Evolutionary conservation across 192 early-diverging fungal genomes (phyloP), one percentile per base, ranked within the genome.

Genomic region (Coemansia umbellata): DNA sequence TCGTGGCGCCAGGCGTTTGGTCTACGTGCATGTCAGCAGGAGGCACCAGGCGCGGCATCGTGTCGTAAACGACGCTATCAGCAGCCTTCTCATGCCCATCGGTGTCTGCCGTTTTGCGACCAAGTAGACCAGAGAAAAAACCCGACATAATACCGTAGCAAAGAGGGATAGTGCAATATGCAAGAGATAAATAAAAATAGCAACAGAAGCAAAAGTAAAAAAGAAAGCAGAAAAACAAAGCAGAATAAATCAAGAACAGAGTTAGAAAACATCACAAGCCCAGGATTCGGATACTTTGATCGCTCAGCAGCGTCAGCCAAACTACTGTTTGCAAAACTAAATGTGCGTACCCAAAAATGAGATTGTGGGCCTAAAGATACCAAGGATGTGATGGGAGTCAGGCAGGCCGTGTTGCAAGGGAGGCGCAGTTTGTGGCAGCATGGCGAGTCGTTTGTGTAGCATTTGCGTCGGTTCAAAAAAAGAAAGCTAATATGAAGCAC

Each of bases 91-190:
- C 53, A 3, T 15, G 3, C 1, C n/a, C 45, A 13, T 39, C 44
- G 11, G 43, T 7, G 1, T 32, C 21, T 18, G 60, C 30, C 5
- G 61, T 11, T 27, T 31, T 48, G 37, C 44, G 37, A 21, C 61
- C 61, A 40, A 64, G 53, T 10, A 64, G 53, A 5, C 61, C 36
- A 18, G 61, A 64, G 15, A 64, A 41, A 35, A 64, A 64, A 2
- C 47, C 40, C 5, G 53, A 42, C 61, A 64, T 64, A 7, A 5
- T 22, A 10, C 9, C 23, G 11, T 26, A 47, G 37, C 48, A 15
- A 50, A 47, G 13, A 17, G 6, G 19, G 24, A 31, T 13, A 15
- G 14, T 42, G 41, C 7, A 7, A 10, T 23, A 42, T 23, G 41
- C 41, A 42, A 42, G 40, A 42, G 24, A 22, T 22, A 23, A 3